These are phyloP conservation scores for Phytophthora cajani DNA, from an alignment of 352 stramenopile genomes.

Conservation along the genomic window DNA sequence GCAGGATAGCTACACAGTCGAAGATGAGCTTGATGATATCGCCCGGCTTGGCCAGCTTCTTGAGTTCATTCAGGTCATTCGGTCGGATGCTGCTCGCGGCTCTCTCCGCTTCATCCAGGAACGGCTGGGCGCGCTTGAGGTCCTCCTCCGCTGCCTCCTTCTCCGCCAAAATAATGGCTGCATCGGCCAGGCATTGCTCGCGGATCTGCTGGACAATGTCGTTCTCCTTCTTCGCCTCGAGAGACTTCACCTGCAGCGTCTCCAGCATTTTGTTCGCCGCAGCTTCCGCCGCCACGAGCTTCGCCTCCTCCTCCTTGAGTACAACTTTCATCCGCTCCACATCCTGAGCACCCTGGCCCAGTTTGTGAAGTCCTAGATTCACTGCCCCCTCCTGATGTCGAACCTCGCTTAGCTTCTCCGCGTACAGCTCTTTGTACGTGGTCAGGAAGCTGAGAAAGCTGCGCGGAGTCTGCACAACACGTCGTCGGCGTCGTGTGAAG, in stretches of 20 bases:
- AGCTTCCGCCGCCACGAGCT: conserved; percentile 82
- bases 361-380: conserved; percentile 88
- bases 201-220: conserved; percentile 90
- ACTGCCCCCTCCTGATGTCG: conserved; percentile 83
- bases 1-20: conserved; percentile 89
- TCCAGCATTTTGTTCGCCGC: conserved; percentile 88
- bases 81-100: conserved; percentile 89
- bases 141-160: conserved; percentile 90
- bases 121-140: conserved; percentile 90
- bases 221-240: conserved; percentile 92
- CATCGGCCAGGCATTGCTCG: conserved; percentile 84
- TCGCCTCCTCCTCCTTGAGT: conserved; percentile 88
- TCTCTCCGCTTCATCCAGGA: conserved; percentile 89
- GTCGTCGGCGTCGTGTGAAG: conserved; percentile 75
- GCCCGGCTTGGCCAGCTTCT: conserved; percentile 90
- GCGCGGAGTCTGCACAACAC: conserved; percentile 91
- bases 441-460: conserved; percentile 89
- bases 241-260: conserved; percentile 74
- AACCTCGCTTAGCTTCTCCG: conserved; percentile 78
- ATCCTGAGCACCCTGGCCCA: conserved; percentile 86
- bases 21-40: conserved; percentile 95
- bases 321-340: conserved; percentile 92
- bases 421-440: conserved; percentile 83
- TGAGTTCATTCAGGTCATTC: conserved; percentile 93
- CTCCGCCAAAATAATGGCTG: conserved; percentile 77